Percentiles rank a stretch among this genome's conserved stretches.
These are phyloP conservation scores for Colletotrichum tofieldiae DNA, from an alignment of 2,329 filamentous ascomycete species.

Conservation along the genomic window DNA sequence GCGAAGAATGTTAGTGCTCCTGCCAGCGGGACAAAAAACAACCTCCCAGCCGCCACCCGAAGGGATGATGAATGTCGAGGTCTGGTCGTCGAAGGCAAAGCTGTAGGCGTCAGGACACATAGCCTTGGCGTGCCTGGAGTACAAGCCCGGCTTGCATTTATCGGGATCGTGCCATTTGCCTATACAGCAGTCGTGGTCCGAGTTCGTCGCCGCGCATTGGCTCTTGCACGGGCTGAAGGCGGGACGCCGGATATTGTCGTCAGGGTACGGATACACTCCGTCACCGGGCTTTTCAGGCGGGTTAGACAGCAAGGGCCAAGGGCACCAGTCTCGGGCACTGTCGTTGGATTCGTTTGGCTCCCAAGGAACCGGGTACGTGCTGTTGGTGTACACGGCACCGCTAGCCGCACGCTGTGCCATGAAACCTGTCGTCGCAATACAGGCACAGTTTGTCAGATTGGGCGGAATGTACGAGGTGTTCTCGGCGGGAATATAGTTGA, in stretches of 20 bases:
- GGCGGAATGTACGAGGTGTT: slow-evolving; percentile 79
- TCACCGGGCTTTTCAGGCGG: slow-evolving; percentile 80
- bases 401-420: slow-evolving; percentile 69
- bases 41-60: slow-evolving; percentile 84
- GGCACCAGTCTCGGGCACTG: slow-evolving; percentile 80
- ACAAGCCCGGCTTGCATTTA: slow-evolving; percentile 77
- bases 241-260: slow-evolving; percentile 79
- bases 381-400: slow-evolving; percentile 74
- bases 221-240: slow-evolving; percentile 84
- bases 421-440: slow-evolving; percentile 79
- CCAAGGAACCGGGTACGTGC: slow-evolving; percentile 77
- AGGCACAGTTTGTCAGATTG: slow-evolving; percentile 83
- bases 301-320: slow-evolving; percentile 81
- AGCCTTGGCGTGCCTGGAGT: slow-evolving; percentile 78
- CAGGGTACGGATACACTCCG: slow-evolving; percentile 85
- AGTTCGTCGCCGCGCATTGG: slow-evolving; percentile 79
- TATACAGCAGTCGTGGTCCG: slow-evolving; percentile 81
- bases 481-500: slow-evolving; percentile 72
- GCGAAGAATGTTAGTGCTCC: slow-evolving; percentile 72
- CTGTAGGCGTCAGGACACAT: slow-evolving; percentile 90
- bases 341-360: slow-evolving; percentile 72
- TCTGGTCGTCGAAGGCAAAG: slow-evolving; percentile 76
- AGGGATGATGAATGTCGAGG: slow-evolving; percentile 74
- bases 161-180: slow-evolving; percentile 76
- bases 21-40: slow-evolving; percentile 79